Evolutionary conservation across 2,329 filamentous ascomycete species (phyloP).

Genomic region (Hymenoscyphus scutula): DNA sequence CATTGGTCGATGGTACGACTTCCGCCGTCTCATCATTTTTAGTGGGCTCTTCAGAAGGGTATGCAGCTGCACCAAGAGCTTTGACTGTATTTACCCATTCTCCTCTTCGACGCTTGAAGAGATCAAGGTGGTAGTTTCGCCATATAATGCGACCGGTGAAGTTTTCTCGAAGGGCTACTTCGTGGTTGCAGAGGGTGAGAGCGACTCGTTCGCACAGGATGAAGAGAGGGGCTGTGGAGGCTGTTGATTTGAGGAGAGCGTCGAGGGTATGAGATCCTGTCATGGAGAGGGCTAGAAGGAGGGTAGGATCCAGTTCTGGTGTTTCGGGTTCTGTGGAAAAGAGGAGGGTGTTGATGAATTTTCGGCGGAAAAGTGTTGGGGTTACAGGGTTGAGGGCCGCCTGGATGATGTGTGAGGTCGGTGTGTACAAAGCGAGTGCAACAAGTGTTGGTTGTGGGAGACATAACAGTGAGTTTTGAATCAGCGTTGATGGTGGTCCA

Average conservation of each 20-base stretch:
- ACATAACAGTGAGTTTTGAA: conserved; percentile 69
- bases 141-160: conserved; percentile 66
- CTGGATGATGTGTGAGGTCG: conserved; percentile 62
- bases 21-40: neutral
- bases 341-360: conserved; percentile 59
- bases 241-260: conserved; percentile 51
- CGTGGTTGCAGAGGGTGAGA: conserved; percentile 57
- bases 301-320: conserved; percentile 16
- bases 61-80: conserved; percentile 7
- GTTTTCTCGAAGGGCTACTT: conserved; percentile 60
- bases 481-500: conserved; percentile 64
- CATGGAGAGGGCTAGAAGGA: conserved; percentile 49
- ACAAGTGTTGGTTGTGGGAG: conserved; percentile 56
- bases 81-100: conserved; percentile 65
- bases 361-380: conserved; percentile 57
- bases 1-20: neutral
- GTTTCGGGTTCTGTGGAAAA: conserved; percentile 28
- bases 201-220: conserved; percentile 68
- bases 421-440: conserved; percentile 54
- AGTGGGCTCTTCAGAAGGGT: neutral
- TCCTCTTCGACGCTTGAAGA: conserved; percentile 60
- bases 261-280: conserved; percentile 68
- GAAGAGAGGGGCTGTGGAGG: conserved; percentile 43
- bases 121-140: conserved; percentile 73
- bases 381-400: conserved; percentile 55